phyloP scores from a whole-genome alignment of 768 basidiomycete genomes.

The Dendrothele bispora region DNA sequence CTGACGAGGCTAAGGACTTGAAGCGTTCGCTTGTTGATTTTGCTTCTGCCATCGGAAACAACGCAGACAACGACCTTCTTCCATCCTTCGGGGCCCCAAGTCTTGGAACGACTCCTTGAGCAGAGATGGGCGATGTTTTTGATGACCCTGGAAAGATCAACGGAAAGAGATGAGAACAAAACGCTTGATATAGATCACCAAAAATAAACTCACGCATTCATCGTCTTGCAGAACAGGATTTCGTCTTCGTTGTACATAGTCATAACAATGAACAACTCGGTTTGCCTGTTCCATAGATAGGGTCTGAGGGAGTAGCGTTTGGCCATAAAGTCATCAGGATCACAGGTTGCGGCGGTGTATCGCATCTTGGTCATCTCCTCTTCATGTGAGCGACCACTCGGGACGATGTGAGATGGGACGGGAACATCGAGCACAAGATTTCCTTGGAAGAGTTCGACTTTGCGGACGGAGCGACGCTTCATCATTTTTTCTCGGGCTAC shows the following conservation, averaged over 20 bases:
- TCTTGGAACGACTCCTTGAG: slow-evolving; percentile 66
- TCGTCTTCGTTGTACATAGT: slow-evolving; percentile 97
- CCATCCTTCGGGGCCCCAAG: slow-evolving; percentile 88
- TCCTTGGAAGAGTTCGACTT: slow-evolving; percentile 78
- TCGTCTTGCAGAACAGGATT: slow-evolving; percentile 72
- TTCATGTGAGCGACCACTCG: slow-evolving; percentile 55
- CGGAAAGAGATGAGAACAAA: slow-evolving; percentile 10
- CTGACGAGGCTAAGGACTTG: slow-evolving; percentile 82
- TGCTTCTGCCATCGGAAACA: slow-evolving; percentile 82
- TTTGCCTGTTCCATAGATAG: slow-evolving; percentile 75
- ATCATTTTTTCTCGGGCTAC: slow-evolving; percentile 77
- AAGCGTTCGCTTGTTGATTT: slow-evolving; percentile 87
- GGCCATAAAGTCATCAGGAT: slow-evolving; percentile 85
- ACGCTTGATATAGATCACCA: not conserved
- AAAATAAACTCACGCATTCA: slow-evolving; percentile 67
- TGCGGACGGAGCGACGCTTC: slow-evolving; percentile 75
- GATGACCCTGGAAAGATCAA: slow-evolving; percentile 58
- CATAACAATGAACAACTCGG: slow-evolving; percentile 94
- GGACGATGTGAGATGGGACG: slow-evolving; percentile 77
- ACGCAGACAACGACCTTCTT: slow-evolving; percentile 89
- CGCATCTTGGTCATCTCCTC: slow-evolving; percentile 85
- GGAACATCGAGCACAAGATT: slow-evolving; percentile 84
- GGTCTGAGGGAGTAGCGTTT: slow-evolving; percentile 77
- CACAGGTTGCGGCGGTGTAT: slow-evolving; percentile 87
- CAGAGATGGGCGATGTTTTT: slow-evolving; percentile 86